Conservation (phyloP, 768 basidiomycete genomes). For the Dioszegia hungarica region DNA sequence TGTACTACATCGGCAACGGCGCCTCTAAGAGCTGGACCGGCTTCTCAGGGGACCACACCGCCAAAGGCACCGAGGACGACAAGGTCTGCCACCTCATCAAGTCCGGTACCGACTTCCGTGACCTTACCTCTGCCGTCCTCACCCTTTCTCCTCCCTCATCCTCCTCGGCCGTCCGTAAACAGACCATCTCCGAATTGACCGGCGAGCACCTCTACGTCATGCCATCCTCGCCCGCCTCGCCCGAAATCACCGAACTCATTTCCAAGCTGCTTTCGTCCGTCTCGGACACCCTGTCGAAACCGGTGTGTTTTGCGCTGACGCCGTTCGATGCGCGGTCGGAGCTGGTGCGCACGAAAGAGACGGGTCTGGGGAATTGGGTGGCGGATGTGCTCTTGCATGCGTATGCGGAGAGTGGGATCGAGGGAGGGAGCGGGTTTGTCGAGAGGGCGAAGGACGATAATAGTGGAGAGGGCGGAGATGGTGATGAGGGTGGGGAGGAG, state of each 20-base stretch:
- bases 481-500: background rate
- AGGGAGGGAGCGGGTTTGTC: constrained; percentile 9
- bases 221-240: constrained; percentile 59
- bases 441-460: constrained; percentile 61
- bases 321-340: constrained; percentile 69
- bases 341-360: constrained; percentile 70
- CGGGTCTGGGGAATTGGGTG: constrained; percentile 63
- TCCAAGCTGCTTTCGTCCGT: constrained; percentile 65
- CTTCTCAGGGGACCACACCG: constrained; percentile 29
- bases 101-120: constrained; percentile 84
- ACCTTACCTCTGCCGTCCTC: constrained; percentile 69
- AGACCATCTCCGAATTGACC: constrained; percentile 56
- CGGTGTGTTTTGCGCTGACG: constrained; percentile 66
- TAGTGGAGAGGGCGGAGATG: constrained; percentile 21
- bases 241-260: constrained; percentile 59
- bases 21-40: constrained; percentile 40
- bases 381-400: constrained; percentile 77
- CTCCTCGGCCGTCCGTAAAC: constrained; percentile 60
- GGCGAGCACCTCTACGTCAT: constrained; percentile 65
- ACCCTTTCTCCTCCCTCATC: constrained; percentile 59
- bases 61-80: constrained; percentile 35
- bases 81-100: constrained; percentile 55
- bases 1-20: constrained; percentile 44
- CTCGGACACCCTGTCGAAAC: constrained; percentile 63
- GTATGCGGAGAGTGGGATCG: constrained; percentile 51